Evolutionary conservation across 768 basidiomycete genomes (phyloP), one percentile per base, ranked within the genome.

Genomic region (Scleroderma bovista): DNA sequence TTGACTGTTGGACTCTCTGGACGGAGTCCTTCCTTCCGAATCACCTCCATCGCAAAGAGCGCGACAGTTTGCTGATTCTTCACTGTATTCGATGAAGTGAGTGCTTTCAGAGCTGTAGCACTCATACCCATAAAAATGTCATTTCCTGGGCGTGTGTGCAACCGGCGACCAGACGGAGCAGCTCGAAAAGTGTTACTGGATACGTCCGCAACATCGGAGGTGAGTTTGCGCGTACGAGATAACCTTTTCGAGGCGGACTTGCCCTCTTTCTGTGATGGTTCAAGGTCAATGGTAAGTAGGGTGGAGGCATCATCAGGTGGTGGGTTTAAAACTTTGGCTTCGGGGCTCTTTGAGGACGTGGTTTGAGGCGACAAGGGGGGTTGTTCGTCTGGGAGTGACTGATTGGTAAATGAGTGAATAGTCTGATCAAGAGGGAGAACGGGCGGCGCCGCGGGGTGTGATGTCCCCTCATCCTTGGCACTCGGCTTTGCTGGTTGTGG

Each of bases 1-100:
- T 86, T 88, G 45, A 86, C 80, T n/a, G 72, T 75, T 6, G 89
- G 89, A 59, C 88, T 92, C 54, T 84, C 86, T 10, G 89, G 89
- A 47, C 89, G 72, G 32, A 68, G 62, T 24, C 89, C 88, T 38
- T 81, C 76, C 64, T 77, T 86, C 43, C 81, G 74, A 26, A 92
- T 69, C 17, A 91, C 75, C 63, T 87, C 79, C 32, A 78, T 88
- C 63, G 86, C 80, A 34, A 92, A 65, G 53, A 74, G 76, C 6
- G 78, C 71, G 20, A 79, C 55, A 44, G 83, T 86, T 44, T 74
- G 70, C 68, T 92, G 87, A 58, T 92, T 92, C 62, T 69, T 78
- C 44, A 72, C 65, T 1, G 88, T 92, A 63, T 92, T 91, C 36
- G 78, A 76, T 15, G 72, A 74, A 10, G 88, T 92, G 48, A 92